A percentile compares a stretch with the other conserved stretches of the same genome.
These are phyloP conservation scores for Boletus rubropictus DNA, from an alignment of 768 basidiomycete species.

Conservation along the genomic window DNA sequence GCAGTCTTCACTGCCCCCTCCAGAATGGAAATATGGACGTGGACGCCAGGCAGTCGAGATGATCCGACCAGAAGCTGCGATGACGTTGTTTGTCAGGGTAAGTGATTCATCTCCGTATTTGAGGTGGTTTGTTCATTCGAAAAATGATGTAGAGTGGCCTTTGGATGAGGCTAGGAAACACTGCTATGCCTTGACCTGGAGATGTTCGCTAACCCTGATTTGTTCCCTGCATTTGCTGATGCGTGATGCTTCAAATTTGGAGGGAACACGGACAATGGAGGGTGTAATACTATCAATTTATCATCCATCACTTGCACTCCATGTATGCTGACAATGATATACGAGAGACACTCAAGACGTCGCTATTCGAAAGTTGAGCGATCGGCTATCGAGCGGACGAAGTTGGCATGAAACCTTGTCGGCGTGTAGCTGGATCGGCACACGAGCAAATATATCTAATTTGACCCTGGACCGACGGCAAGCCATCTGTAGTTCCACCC, in stretches of 20 bases:
- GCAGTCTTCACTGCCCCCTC: conserved; percentile 52
- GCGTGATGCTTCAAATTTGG: not conserved
- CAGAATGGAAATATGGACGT: conserved; percentile 42
- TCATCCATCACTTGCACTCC: conserved; percentile 7
- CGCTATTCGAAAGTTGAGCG: too few species aligned
- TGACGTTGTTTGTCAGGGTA: conserved; percentile 67
- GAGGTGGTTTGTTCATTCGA: conserved; percentile 1
- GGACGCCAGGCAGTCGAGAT: conserved; percentile 51
- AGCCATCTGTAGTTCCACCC: not conserved
- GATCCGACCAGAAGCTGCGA: conserved; percentile 56
- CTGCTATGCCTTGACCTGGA: conserved; percentile 9
- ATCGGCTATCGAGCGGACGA: not conserved
- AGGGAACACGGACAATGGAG: not conserved
- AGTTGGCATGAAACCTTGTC: too few species aligned
- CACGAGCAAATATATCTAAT: conserved; percentile 2
- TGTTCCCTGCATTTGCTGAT: not conserved
- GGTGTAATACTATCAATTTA: conserved; percentile 13
- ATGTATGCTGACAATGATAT: conserved; percentile 5
- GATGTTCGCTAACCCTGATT: not conserved
- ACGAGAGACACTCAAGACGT: not conserved
- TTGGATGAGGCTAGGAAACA: conserved; percentile 47
- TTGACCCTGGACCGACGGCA: conserved; percentile 10
- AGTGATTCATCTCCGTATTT: conserved; percentile 17
- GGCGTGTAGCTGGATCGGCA: too few species aligned
- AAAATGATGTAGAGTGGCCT: conserved; percentile 43